A percentile compares a stretch with the other conserved stretches of the same genome.
These are phyloP conservation scores for Moricandia moricandioides DNA, from an alignment of 345 rosid genomes.

Conservation along the genomic window DNA sequence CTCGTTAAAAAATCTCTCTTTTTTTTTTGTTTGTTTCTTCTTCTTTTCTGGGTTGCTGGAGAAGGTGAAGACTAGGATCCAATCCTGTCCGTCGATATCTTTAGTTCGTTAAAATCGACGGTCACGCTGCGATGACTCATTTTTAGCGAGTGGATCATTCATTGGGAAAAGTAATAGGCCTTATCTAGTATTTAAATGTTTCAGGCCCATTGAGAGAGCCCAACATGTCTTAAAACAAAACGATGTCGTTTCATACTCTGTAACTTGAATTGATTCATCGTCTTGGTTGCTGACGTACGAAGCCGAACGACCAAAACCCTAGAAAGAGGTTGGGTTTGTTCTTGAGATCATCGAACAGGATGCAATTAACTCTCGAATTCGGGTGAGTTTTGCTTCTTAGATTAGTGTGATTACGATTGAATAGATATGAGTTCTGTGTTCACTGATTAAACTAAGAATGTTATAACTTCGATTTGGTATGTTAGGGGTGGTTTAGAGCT, in stretches of 20 bases:
- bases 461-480: constrained; percentile 4
- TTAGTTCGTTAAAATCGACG: not conserved
- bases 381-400: constrained; percentile 44
- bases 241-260: constrained; percentile 1
- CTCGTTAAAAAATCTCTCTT: constrained; percentile 16
- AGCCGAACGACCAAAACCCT: constrained; percentile 27
- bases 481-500: constrained; percentile 93
- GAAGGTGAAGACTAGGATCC: not conserved
- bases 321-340: constrained; percentile 6
- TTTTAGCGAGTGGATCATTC: not conserved
- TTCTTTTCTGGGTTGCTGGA: constrained; percentile 9
- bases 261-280: not conserved
- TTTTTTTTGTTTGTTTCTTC: not conserved
- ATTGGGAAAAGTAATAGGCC: constrained; percentile 18
- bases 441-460: not conserved
- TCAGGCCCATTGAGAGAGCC: not conserved
- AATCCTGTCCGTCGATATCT: constrained; percentile 6
- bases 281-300: constrained; percentile 4
- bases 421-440: not conserved
- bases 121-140: not conserved
- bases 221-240: not conserved
- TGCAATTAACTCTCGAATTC: constrained; percentile 84
- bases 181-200: not conserved
- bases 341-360: constrained; percentile 16
- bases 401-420: not conserved